Conservation (phyloP, 768 basidiomycete genomes). For the Russula compacta region DNA sequence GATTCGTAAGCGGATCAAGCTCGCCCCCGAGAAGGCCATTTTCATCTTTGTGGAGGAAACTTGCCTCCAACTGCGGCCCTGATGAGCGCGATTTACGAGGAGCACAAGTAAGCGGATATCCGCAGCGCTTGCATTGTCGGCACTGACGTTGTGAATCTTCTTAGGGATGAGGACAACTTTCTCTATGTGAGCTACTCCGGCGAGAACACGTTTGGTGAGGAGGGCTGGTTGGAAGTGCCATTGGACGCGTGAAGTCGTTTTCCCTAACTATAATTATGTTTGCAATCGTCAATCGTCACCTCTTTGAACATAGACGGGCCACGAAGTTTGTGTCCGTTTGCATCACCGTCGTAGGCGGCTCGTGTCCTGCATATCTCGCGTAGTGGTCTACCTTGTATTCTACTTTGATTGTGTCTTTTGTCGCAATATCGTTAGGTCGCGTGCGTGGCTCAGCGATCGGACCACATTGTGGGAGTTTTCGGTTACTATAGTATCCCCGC, state of each 20-base stretch:
- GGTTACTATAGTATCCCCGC: no score
- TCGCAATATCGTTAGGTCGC: neutral
- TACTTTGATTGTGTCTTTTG: constrained; percentile 11
- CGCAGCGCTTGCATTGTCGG: neutral
- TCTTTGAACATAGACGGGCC: constrained; percentile 10
- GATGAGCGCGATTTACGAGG: constrained; percentile 99
- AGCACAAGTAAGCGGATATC: constrained; percentile 70
- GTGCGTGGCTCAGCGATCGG: neutral
- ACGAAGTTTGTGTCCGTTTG: neutral
- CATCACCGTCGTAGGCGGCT: neutral
- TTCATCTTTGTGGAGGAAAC: constrained; percentile 99
- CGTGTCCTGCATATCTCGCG: constrained; percentile 17
- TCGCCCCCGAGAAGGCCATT: constrained; percentile 98
- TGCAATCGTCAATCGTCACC: constrained; percentile 10
- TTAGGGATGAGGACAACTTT: constrained; percentile 97
- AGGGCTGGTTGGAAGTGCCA: constrained; percentile 18
- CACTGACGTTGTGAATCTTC: neutral
- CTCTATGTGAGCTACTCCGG: constrained; percentile 97
- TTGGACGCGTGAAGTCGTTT: constrained; percentile 16
- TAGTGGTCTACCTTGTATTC: constrained; percentile 16
- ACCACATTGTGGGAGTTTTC: neutral
- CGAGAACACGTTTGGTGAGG: constrained; percentile 85
- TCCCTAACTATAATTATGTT: constrained; percentile 15
- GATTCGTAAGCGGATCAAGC: constrained; percentile 99
- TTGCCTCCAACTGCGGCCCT: constrained; percentile 95